Evolutionary conservation across 768 basidiomycete genomes (phyloP).

Genomic region (Mycena indigotica): DNA sequence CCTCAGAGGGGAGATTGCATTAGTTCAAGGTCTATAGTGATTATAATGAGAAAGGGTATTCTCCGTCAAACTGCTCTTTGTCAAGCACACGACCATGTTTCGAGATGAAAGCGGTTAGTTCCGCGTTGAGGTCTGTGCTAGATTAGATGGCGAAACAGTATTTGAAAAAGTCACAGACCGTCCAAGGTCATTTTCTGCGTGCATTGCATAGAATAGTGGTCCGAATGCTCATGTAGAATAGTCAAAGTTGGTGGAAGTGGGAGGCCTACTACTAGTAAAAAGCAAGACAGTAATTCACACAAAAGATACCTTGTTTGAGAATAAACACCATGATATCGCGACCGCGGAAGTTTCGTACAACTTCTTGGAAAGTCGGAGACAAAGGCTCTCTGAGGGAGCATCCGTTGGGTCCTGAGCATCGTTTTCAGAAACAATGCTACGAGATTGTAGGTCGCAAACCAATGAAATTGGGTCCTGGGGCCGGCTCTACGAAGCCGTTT

Average conservation of each 20-base stretch:
- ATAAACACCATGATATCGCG: not conserved
- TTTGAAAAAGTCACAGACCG: not conserved
- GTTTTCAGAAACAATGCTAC: not conserved
- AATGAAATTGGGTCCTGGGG: constrained; percentile 2
- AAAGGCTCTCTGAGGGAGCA: constrained; percentile 9
- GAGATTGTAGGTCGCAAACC: not conserved
- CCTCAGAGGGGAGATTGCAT: not conserved
- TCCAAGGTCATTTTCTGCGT: constrained; percentile 6
- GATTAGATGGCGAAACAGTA: not conserved
- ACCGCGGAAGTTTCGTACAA: constrained; percentile 13
- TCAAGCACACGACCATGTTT: not conserved
- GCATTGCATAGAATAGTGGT: constrained; percentile 12
- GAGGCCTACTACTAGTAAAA: not conserved
- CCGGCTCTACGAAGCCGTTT: constrained; percentile 4
- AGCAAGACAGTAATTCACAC: not conserved
- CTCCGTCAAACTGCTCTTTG: constrained; percentile 12
- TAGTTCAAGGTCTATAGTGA: not conserved
- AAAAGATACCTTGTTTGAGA: constrained; percentile 2
- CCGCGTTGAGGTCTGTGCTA: constrained; percentile 5
- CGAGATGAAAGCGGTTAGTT: constrained; percentile 6
- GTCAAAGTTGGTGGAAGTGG: constrained; percentile 4
- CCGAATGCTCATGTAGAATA: constrained; percentile 11
- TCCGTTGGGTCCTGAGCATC: constrained; percentile 4
- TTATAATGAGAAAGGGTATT: not conserved
- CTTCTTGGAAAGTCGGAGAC: constrained; percentile 11